Base-by-base conservation (phyloP, 495 filamentous ascomycete genomes). In the Penicillium manginii region DNA sequence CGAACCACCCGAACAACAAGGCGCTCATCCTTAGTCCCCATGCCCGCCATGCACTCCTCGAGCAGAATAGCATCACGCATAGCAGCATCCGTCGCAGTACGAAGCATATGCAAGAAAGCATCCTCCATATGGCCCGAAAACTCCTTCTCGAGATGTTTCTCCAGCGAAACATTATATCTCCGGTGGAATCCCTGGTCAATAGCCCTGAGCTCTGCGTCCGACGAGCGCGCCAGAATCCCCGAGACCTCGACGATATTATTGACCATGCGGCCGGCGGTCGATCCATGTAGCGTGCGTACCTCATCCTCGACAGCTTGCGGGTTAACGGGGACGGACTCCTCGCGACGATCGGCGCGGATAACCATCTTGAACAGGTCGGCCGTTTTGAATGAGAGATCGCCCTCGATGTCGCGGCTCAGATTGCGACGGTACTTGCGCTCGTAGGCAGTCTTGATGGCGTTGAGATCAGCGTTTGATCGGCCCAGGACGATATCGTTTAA, bases 101-200 rank as follows among this genome's bases (percentile, higher is more conserved):
- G 83, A 4, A 97, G 75, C 73, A 96, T 91, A 52, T 83, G 84
- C 40, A 92, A 70, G n/a, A 97, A 73, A 0, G 91, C 92, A 23
- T 89, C 82, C 73, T 93, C 83, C 91, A 97, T 97, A 64, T 98
- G 93, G 1, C 93, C 93, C 1, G 87, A 88, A 73, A 97, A 96
- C 66, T 94, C 87, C 75, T 82, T 87, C 52, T 83, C 80, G 42
- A 97, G 82, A 51, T 91, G 86, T 26, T 85, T 84, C 54, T 91
- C 87, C 9, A 98, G 76, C 18, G 81, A 72, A 11, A 78, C 73
- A 2, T 84, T 79, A 67, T 90, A 94, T 42, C 83, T 84, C 31
- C 81, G 73, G 45, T 84, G 72, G 71, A 93, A 97, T 4, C 81
- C 80, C 37, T 87, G 80, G 22, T 83, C 83, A 55, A 97, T 90